Base-by-base conservation (phyloP, 1,284 basidiomycete genomes). In the Puccinia novopanici region DNA sequence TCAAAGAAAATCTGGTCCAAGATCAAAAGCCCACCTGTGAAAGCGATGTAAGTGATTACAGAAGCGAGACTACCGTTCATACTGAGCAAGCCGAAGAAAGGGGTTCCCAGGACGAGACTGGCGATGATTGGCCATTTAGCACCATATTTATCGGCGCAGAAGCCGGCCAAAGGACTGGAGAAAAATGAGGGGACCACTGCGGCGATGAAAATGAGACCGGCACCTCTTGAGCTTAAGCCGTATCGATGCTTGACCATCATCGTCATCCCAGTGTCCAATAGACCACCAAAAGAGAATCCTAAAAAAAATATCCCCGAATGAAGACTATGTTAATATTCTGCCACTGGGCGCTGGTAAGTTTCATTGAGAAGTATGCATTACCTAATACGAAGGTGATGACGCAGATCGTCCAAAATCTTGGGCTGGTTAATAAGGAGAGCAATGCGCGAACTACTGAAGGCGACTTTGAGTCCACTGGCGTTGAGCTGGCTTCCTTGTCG, bases 221-320 rank as follows among this genome's bases (percentile, higher is more conserved):
- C 77, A 2, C 63, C 77, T 50, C 34, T n/a, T 48, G 77, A 61
- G 34, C 68, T 72, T 15, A 79, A 22, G 0, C 67, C 67, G 27
- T 79, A 79, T 30, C 68, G 30, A 0, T 45, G 15, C 22, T 61
- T 45, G 9, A 70, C 55, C 6, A 71, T 17, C 27, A 79, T 40
- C 13, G 68, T 59, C 68, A 79, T 42, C 34, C 77, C 77, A 2
- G 68, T 54, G 24, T 79, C 65, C 42, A 79, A 40, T 27, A 79
- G 50, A 22, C 77, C 77, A 34, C 68, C 67, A 48, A 72, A 70
- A 8, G 77, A 0, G 40, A 72, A 79, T 12, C 77, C 77, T 79
- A 57, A 75, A 24, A 24, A 37, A 17, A 27, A 8, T 8, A 45
- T n/a, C 22, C 12, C 13, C 9, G 24, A 13, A n/a, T 15, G 2